Evolutionary conservation across 106 monocot species (phyloP).

Genomic region (Apostasia ramifera): DNA sequence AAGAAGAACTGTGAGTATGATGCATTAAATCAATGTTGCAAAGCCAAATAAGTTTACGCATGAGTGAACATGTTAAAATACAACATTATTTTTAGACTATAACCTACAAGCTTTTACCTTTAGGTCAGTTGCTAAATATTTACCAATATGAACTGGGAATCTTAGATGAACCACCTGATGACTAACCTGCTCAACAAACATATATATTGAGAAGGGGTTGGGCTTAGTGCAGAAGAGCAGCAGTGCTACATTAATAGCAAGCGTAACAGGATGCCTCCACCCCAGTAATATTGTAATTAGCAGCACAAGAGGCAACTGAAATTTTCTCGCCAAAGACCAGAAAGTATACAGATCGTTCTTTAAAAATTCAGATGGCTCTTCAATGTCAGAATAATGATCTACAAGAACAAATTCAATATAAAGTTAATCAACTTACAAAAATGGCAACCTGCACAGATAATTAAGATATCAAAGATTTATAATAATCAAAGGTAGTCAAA

Average conservation of each 20-base stretch:
- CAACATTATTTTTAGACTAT: too few species aligned
- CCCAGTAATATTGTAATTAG: slow-evolving; percentile 45
- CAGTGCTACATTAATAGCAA: slow-evolving; percentile 49
- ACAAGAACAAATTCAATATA: neutral
- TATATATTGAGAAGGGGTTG: slow-evolving; percentile 61
- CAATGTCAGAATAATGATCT: slow-evolving; percentile 22
- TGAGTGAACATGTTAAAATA: too few species aligned
- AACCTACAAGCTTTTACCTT: too few species aligned
- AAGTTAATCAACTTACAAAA: neutral
- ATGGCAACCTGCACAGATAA: neutral
- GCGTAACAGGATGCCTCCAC: slow-evolving; percentile 61
- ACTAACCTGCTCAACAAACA: slow-evolving; percentile 75
- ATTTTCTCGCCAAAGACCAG: slow-evolving; percentile 57
- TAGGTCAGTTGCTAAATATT: too few species aligned
- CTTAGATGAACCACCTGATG: neutral
- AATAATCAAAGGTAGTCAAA: neutral
- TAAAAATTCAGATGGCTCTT: slow-evolving; percentile 32
- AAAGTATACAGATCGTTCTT: slow-evolving; percentile 43
- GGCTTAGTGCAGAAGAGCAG: slow-evolving; percentile 80
- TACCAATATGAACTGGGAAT: neutral
- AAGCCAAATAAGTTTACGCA: too few species aligned
- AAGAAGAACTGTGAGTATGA: too few species aligned
- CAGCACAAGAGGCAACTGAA: slow-evolving; percentile 57
- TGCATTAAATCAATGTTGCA: too few species aligned
- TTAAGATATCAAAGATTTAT: neutral